Conservation (phyloP, 108 stramenopile species). For the Nitzschia palea region DNA sequence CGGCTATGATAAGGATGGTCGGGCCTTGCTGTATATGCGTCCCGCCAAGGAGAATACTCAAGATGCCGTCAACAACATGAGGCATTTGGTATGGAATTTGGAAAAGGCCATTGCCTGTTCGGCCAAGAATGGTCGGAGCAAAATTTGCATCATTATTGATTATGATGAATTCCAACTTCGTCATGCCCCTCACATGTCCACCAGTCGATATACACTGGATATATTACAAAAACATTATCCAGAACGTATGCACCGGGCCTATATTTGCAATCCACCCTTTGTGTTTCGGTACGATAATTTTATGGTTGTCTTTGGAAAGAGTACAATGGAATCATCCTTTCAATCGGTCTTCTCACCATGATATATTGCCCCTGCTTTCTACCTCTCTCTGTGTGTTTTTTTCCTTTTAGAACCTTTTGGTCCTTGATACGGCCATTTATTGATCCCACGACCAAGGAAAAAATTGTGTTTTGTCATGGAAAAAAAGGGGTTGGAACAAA, state of each 20-base stretch:
- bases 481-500: constrained; percentile 40
- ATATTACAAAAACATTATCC: constrained; percentile 92
- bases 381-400: background rate
- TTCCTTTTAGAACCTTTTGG: constrained; percentile 63
- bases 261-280: constrained; percentile 83
- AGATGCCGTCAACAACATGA: constrained; percentile 76
- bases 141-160: constrained; percentile 87
- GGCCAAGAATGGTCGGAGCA: constrained; percentile 31
- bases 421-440: constrained; percentile 78
- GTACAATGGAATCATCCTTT: too few relatives aligned
- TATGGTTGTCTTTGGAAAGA: too few relatives aligned
- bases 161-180: constrained; percentile 73
- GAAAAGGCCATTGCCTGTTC: constrained; percentile 87
- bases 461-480: constrained; percentile 83
- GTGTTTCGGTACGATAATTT: constrained; percentile 67
- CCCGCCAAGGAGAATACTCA: constrained; percentile 85
- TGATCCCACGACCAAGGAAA: constrained; percentile 79
- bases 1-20: constrained; percentile 79
- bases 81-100: constrained; percentile 87
- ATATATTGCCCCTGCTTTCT: background rate
- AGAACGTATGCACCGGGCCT: constrained; percentile 80
- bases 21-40: constrained; percentile 56
- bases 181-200: constrained; percentile 78
- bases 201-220: constrained; percentile 67
- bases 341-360: background rate